Conservation (phyloP, 345 rosid species). For the Lepidium sativum region DNA sequence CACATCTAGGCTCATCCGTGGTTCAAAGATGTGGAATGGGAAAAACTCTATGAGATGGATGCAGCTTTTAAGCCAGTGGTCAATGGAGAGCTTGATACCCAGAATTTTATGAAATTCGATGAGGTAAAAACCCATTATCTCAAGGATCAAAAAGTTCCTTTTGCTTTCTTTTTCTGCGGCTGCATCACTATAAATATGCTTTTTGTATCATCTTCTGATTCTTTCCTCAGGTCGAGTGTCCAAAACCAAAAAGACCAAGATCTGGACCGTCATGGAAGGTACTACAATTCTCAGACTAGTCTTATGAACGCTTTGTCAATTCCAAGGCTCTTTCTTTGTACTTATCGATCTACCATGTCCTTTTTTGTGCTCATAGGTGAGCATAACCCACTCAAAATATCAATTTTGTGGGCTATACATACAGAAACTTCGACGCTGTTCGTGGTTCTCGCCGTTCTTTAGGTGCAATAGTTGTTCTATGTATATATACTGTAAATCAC, state of each 20-base stretch:
- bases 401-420: conserved; percentile 87
- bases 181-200: neutral
- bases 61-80: conserved; percentile 91
- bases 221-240: conserved; percentile 41
- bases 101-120: conserved; percentile 82
- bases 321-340: neutral
- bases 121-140: conserved; percentile 42
- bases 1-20: conserved; percentile 74
- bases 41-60: conserved; percentile 69
- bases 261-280: conserved; percentile 84
- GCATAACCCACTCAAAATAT: conserved; percentile 56
- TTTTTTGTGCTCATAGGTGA: conserved; percentile 34
- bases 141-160: neutral
- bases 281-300: neutral
- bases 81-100: conserved; percentile 81
- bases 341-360: neutral
- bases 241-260: conserved; percentile 42
- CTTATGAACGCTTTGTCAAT: neutral
- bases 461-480: conserved; percentile 32
- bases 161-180: neutral
- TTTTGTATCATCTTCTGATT: neutral
- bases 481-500: neutral
- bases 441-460: conserved; percentile 44
- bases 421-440: conserved; percentile 79
- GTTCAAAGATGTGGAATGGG: conserved; percentile 83